Conservation (phyloP, 148 eudicot species). For the Chenopodium quinoa region DNA sequence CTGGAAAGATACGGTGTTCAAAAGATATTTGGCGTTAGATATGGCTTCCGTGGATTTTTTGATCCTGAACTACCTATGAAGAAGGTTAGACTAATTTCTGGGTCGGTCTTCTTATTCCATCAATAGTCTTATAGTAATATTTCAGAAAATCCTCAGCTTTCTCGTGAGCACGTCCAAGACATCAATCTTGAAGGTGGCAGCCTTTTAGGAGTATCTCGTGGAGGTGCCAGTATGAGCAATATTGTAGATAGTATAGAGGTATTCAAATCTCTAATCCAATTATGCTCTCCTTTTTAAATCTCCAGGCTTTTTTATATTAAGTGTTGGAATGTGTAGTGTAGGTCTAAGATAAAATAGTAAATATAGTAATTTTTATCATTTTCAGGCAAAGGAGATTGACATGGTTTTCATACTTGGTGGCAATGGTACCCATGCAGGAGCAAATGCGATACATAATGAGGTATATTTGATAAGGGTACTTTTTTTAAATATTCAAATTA, state of each 20-base stretch:
- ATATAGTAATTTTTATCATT: not conserved
- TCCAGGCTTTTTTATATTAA: not conserved
- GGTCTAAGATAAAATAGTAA: not conserved
- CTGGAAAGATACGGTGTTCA: conserved; percentile 53
- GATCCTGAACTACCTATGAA: conserved; percentile 48
- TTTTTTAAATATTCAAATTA: not conserved
- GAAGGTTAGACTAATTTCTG: conserved; percentile 34
- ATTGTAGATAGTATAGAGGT: conserved; percentile 50
- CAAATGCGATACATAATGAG: conserved; percentile 47
- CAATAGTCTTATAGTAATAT: not conserved
- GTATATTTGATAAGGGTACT: conserved; percentile 13
- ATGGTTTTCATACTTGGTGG: conserved; percentile 57
- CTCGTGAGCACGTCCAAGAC: conserved; percentile 46
- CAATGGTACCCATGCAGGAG: conserved; percentile 55
- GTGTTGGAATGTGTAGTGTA: not conserved
- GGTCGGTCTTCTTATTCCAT: conserved; percentile 4
- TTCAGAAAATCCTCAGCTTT: conserved; percentile 36
- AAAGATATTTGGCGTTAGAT: conserved; percentile 42
- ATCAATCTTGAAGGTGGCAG: conserved; percentile 56
- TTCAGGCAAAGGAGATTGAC: conserved; percentile 49
- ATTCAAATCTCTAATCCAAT: conserved; percentile 2
- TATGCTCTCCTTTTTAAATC: not conserved
- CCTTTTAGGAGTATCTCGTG: conserved; percentile 51
- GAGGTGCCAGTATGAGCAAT: conserved; percentile 49
- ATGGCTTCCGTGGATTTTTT: conserved; percentile 50